Base-by-base conservation (phyloP, 2,329 filamentous ascomycete species). In the Aureobasidium sp. region DNA sequence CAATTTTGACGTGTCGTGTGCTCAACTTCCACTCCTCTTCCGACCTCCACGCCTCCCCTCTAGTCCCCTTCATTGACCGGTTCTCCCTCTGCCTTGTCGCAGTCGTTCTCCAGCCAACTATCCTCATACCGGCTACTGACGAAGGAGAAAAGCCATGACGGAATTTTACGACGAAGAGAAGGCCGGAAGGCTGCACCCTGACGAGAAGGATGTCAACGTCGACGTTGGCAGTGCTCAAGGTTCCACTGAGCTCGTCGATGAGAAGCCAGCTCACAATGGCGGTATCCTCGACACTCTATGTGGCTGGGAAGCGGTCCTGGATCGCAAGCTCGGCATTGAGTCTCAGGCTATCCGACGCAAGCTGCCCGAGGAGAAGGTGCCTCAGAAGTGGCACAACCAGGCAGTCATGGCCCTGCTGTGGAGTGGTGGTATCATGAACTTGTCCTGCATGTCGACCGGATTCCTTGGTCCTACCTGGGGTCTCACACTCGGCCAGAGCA, bases 381-480 rank as follows among this genome's bases (percentile, higher is more conserved):
- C 70, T 20, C 73, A 77, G 42, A 76, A 77, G 5, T 77, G 76
- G 60, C 68, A 69, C 45, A 65, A 68, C 4, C 67, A 70, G 57
- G 63, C 72, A 36, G 70, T 68, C 51, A 73, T 73, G 71, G 67
- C 68, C 5, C 58, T 70, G 37, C 67, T 74, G n/a, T 74, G 72
- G 72, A 70, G 71, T 15, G 67, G 64, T 20, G 72, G 72, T 8
- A 73, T 71, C 6, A 71, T 74, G 72, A 73, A 73, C 62, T 60
- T 73, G 17, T 68, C 66, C 15, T 74, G 72, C 63, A 71, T 74
- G 64, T 70, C 72, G 4, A 73, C 71, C 53, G 80, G 71, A 49
- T 73, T 81, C 53, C 68, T 82, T 4, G 80, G 80, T 5, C 77
- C 76, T 62, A 75, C 79, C 63, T 80, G 81, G 63, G 78, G 78